phyloP scores from a whole-genome alignment of 331 rosid genomes.

The Cydonia oblonga region DNA sequence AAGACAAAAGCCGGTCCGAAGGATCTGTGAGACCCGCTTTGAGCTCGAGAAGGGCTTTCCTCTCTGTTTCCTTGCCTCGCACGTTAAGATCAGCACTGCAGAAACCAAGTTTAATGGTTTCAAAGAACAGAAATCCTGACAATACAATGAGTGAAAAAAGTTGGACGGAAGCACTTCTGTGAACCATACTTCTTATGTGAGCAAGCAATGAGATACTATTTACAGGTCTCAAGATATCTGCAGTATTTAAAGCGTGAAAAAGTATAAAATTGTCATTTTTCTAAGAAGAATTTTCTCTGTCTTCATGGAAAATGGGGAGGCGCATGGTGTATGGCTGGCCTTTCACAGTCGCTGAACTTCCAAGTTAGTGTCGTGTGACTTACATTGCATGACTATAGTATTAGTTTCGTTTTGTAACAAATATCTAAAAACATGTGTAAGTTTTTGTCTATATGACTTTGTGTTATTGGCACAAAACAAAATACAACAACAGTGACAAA shows the following conservation, averaged over 20 bases:
- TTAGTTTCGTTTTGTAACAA: no score
- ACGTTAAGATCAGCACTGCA: neutral
- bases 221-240: neutral
- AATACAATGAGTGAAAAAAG: neutral
- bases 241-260: neutral
- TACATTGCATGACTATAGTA: rapidly evolving
- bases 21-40: conserved; percentile 6
- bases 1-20: neutral
- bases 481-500: no score
- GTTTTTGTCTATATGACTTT: neutral
- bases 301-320: neutral
- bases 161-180: neutral
- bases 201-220: neutral
- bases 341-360: neutral
- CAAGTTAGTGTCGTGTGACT: no score
- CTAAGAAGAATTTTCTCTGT: neutral
- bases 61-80: neutral
- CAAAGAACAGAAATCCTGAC: neutral
- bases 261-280: neutral
- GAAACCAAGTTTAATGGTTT: neutral
- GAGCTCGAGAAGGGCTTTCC: conserved; percentile 14
- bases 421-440: no score
- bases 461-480: no score
- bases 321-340: neutral
- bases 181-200: neutral